Evolutionary conservation across 768 basidiomycete genomes (phyloP), one percentile per base, ranked within the genome.

Genomic region (Lyophyllum decastes): DNA sequence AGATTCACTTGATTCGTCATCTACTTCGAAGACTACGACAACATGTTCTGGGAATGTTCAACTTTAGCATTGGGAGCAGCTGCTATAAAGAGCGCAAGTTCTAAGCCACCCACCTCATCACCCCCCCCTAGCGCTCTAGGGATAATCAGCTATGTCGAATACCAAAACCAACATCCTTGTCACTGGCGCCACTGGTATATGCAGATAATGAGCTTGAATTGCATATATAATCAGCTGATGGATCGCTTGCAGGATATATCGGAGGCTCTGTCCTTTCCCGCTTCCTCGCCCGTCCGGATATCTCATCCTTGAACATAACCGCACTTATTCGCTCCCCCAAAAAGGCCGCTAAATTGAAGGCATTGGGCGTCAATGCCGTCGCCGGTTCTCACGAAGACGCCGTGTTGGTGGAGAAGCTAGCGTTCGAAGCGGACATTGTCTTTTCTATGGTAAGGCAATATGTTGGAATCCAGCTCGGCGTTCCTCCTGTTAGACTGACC

Each of bases 331-430:
- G 81, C 33, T 73, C 70, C 26, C 55, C 66, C 2, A 74, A 77
- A 53, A 83, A 82, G 58, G 82, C 81, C 0, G 76, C 74, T 38
- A 73, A 76, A 55, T 65, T 84, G 46, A 67, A 68, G 45, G 52
- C 64, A 6, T 66, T 79, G 7, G 76, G 75, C 8, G 62, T 81
- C 24, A 72, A 73, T 21, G 66, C 73, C 1, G 70, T 76, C 8
- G 63, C 76, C 16, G 85, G 84, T 8, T 80, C 83, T 2, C 73
- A 81, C 62, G 63, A 69, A 10, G 82, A 86, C 60, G 50, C 63
- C 1, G 64, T 61, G 0, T 61, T 82, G 14, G 62, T 87, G 7
- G 78, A 78, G 61, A 67, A 74, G 22, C 68, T 80, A 7, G 76
- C 78, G 0, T 76, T 77, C 2, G 70, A 73, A 41, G 76, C 81